These are phyloP conservation scores for Fusarium haematococcum DNA, from an alignment of 2,329 filamentous ascomycete genomes.

Conservation along the genomic window DNA sequence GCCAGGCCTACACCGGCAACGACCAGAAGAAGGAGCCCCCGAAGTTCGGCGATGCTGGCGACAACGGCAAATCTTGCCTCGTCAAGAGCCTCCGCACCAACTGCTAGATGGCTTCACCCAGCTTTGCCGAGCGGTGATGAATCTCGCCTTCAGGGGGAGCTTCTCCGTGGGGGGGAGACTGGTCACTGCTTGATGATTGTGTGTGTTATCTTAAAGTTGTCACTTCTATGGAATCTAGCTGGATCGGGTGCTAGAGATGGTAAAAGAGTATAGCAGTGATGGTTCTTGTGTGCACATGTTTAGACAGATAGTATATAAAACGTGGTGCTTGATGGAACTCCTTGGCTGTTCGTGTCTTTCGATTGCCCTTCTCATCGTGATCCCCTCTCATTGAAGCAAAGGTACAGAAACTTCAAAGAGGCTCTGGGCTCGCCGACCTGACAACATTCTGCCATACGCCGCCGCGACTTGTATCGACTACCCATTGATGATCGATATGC, in stretches of 20 bases:
- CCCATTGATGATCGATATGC: not conserved
- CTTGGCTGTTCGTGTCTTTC: not conserved
- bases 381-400: not conserved
- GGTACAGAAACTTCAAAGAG: not conserved
- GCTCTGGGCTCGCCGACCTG: not conserved
- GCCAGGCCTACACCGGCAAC: constrained; percentile 2
- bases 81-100: not conserved
- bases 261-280: not conserved
- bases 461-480: not conserved
- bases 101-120: not conserved
- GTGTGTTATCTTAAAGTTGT: not conserved
- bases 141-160: not conserved
- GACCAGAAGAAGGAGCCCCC: not conserved
- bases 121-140: not conserved
- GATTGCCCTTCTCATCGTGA: not conserved
- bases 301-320: not conserved
- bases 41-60: not conserved
- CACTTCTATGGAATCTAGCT: not conserved
- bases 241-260: not conserved
- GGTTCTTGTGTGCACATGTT: not conserved
- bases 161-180: not conserved
- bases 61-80: constrained; percentile 6
- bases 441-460: not conserved
- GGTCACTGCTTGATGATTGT: not conserved
- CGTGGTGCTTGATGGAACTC: not conserved